phyloP scores from a whole-genome alignment of 768 basidiomycete species.

The Tricholoma furcatifolium region DNA sequence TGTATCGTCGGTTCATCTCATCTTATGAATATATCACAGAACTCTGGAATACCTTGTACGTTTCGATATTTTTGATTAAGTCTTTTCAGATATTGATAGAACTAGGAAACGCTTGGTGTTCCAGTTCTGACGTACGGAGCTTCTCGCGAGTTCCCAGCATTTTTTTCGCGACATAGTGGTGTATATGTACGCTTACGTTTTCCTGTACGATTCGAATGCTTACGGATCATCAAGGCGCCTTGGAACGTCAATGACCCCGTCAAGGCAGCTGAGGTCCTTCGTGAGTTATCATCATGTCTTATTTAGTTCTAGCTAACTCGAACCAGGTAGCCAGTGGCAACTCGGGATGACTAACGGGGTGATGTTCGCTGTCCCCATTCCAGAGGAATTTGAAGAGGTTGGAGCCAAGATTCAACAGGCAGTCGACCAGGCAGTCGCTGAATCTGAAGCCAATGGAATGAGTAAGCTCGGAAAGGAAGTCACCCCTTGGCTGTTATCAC shows the following conservation, averaged over 20 bases:
- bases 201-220: background rate
- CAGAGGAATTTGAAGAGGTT: constrained; percentile 63
- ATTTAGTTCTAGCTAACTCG: background rate
- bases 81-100: background rate
- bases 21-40: constrained; percentile 32
- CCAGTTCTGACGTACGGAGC: constrained; percentile 80
- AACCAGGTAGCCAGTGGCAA: constrained; percentile 63
- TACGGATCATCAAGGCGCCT: constrained; percentile 55
- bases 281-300: constrained; percentile 39
- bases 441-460: constrained; percentile 81
- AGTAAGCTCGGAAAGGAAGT: constrained; percentile 83
- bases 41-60: constrained; percentile 78
- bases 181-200: constrained; percentile 51
- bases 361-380: constrained; percentile 89
- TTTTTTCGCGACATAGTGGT: constrained; percentile 85
- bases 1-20: background rate
- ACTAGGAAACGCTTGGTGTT: constrained; percentile 91
- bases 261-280: constrained; percentile 71
- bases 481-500: constrained; percentile 90
- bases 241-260: constrained; percentile 68
- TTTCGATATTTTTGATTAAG: background rate
- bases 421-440: constrained; percentile 81
- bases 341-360: constrained; percentile 76
- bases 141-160: constrained; percentile 88
- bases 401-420: constrained; percentile 71